Base-by-base conservation (phyloP, 208 protist genomes). In the Lotmaria passim region DNA sequence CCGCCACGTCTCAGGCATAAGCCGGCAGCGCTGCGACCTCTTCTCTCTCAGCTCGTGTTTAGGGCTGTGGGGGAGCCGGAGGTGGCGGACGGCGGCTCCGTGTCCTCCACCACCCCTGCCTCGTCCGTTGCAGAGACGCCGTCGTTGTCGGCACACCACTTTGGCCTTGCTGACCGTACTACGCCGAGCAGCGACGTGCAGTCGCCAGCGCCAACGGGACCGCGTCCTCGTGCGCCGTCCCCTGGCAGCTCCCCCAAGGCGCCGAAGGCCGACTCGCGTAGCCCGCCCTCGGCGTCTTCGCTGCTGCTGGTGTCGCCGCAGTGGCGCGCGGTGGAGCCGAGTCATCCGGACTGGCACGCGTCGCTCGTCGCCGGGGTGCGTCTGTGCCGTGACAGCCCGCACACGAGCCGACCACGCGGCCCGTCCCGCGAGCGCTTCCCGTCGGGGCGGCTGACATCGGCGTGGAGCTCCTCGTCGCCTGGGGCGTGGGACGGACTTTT, bases 351-450 rank as follows among this genome's bases (percentile, higher is more conserved):
- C 44, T 59, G 53, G 53, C 69, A 52, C 43, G 53, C 46, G 17
- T 48, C 52, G 31, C 38, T 57, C 5, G 36, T 64, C 5, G 53
- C 69, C 10, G 44, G 61, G 3, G 60, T 69, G 69, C 64, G 61
- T 0, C 1, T 44, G 34, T 33, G n/a, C 46, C 69, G 52, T 11
- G 61, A 69, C 34, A 57, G 46, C 38, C 53, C 60, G 0, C 61
- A 69, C 28, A 55, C 46, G 2, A 6, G 46, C 19, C 62, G 61
- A 19, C 36, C 61, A 23, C 55, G 24, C 19, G 33, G 24, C 61
- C n/a, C 24, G 3, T 56, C 28, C 12, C 39, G 43, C 24, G 69
- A 75, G 62, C 10, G 61, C 3, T 64, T 52, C 36, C 62, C 23
- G 14, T 41, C 53, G n/a, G 59, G 23, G 17, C 33, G 62, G 24